These are phyloP conservation scores for Oenanthe javanica DNA, from an alignment of 140 eudicot species.

Conservation along the genomic window DNA sequence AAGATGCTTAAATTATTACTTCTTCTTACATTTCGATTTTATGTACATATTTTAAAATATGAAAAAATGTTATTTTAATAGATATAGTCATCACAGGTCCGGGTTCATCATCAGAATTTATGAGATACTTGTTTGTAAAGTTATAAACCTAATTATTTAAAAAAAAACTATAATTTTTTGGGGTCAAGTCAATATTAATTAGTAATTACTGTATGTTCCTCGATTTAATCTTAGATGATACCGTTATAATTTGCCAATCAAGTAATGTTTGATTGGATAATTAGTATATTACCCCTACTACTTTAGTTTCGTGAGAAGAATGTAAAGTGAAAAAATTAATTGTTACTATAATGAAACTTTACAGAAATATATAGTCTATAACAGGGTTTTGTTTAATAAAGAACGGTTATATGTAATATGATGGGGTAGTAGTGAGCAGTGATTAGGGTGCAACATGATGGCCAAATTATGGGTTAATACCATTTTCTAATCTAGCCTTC, in stretches of 20 bases:
- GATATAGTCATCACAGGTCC: no score
- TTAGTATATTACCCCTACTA: neutral
- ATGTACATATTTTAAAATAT: no score
- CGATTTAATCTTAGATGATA: neutral
- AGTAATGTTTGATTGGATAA: neutral
- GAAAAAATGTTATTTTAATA: no score
- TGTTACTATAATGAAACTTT: neutral
- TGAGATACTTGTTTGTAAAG: neutral
- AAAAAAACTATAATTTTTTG: no score
- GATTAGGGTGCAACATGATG: neutral
- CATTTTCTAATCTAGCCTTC: constrained; percentile 9
- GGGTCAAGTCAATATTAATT: neutral
- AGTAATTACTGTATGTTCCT: neutral
- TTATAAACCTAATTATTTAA: neutral
- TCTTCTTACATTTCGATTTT: no score
- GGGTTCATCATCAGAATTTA: no score
- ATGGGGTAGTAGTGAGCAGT: neutral
- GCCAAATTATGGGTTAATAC: constrained; percentile 20
- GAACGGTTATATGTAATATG: neutral
- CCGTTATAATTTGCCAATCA: neutral
- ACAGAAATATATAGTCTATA: neutral
- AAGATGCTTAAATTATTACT: constrained; percentile 8
- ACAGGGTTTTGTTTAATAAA: neutral
- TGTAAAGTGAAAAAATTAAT: neutral
- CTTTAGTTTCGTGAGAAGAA: neutral